phyloP scores from a whole-genome alignment of 2,329 filamentous ascomycete species.

The Ophiostoma populinum region DNA sequence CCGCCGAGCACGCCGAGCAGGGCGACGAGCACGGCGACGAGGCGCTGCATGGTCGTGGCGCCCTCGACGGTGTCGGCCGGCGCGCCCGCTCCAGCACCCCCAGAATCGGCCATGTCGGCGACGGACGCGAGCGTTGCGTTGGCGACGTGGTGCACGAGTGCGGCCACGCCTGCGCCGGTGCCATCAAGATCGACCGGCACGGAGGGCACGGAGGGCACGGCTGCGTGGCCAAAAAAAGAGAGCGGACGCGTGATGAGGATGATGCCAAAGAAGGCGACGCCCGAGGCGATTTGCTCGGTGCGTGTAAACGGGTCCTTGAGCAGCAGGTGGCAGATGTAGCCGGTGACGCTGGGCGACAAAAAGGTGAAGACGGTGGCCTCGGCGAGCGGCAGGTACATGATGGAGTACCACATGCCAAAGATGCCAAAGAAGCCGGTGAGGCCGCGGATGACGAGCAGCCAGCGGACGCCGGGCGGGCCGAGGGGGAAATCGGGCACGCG shows the following conservation, averaged over 20 bases:
- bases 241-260: constrained; percentile 63
- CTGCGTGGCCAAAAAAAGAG: constrained; percentile 16
- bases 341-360: constrained; percentile 60
- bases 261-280: constrained; percentile 63
- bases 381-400: constrained; percentile 63
- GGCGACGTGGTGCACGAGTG: neutral
- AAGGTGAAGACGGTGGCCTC: constrained; percentile 87
- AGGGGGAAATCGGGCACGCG: constrained; percentile 53
- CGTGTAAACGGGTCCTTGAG: constrained; percentile 62
- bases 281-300: constrained; percentile 56
- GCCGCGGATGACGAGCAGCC: constrained; percentile 36
- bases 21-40: constrained; percentile 22
- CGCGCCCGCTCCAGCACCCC: too few species aligned
- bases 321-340: constrained; percentile 62
- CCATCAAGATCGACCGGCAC: neutral
- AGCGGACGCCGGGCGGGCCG: constrained; percentile 47
- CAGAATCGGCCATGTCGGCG: neutral
- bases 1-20: constrained; percentile 64
- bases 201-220: too few species aligned
- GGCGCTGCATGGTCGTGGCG: constrained; percentile 7
- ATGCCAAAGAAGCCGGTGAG: constrained; percentile 42
- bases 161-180: neutral
- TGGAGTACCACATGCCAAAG: constrained; percentile 52
- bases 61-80: constrained; percentile 2
- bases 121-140: neutral